Base-by-base conservation (phyloP, 2,329 filamentous ascomycete species). In the Colletotrichum gloeosporioides region DNA sequence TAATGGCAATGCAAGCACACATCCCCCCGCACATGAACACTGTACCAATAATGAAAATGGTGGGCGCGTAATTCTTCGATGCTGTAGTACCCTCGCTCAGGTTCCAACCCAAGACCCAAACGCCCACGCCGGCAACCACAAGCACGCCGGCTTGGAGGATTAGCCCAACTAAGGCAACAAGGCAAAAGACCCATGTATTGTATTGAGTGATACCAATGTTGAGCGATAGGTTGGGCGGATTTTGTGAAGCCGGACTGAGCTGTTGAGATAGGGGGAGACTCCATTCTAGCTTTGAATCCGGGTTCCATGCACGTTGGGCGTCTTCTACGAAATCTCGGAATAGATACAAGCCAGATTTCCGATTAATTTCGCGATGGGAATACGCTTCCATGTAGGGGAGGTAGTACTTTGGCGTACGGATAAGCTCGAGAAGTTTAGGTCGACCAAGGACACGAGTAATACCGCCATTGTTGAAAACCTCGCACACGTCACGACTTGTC, bases 151-250 rank as follows among this genome's bases (percentile, higher is more conserved):
- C 22, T 34, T 65, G 62, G 2, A 65, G 22, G 0, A 15, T 8
- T 0, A 65, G 6, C 0, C 62, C 62, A 27, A 9, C 2, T 1
- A 4, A 6, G 3, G 34, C 62, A 16, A 25, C 16, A 1, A 44
- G n/a, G 0, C 0, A 0, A 4, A 65, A 65, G 8, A 16, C 4
- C 34, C 32, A 25, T 3, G 22, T 2, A 2, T 3, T 0, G 1
- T 4, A 10, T 2, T 10, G n/a, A 34, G 16, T 44, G 3, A 29
- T 65, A 2, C 62, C 62, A 3, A 44, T 4, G 6, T 65, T 65
- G 3, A 36, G 62, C 4, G 34, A 65, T 1, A 65, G 8, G 12
- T 65, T 65, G 22, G 62, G 62, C 0, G 62, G 62, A 13, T 16
- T 44, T 7, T 7, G 25, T 29, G 32, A 29, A 44, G 39, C 39